Percentiles rank a stretch among this genome's conserved stretches.
phyloP scores from a whole-genome alignment of 164 flowering plant species.

The Tinospora cordifolia region DNA sequence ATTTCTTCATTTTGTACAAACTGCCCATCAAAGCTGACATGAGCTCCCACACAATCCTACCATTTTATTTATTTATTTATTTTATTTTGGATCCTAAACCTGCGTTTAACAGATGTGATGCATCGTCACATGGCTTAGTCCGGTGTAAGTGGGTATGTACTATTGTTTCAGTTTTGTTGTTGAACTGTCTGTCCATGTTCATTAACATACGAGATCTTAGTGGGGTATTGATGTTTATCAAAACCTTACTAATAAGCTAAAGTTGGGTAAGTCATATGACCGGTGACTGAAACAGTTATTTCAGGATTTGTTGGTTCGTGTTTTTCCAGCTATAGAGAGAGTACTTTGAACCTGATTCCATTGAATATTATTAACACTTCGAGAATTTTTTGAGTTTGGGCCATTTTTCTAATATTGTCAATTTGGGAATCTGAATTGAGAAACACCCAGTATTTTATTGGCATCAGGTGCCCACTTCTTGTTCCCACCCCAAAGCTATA shows the following conservation, averaged over 20 bases:
- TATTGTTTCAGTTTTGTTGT: conserved; percentile 1
- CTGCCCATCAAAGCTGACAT: not conserved
- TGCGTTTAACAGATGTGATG: not conserved
- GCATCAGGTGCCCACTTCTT: not conserved
- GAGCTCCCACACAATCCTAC: not conserved
- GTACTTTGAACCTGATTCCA: too few relatives aligned
- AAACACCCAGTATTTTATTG: not conserved
- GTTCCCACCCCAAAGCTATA: not conserved
- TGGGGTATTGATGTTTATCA: not conserved
- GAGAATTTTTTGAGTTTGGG: not conserved
- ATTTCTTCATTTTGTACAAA: not conserved
- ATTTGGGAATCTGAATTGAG: not conserved
- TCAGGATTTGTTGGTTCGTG: not conserved
- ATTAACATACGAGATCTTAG: not conserved
- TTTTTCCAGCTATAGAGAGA: too few relatives aligned
- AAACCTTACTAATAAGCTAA: not conserved
- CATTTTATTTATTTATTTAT: not conserved
- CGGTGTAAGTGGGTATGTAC: conserved; percentile 4
- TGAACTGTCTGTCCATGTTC: not conserved
- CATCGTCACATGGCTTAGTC: conserved; percentile 1
- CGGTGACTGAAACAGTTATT: not conserved
- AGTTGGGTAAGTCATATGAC: not conserved
- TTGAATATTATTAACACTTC: too few relatives aligned
- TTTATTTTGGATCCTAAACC: not conserved
- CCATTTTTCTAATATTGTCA: not conserved